Base-by-base conservation (phyloP, 2,329 filamentous ascomycete genomes). In the Neophaeococcomyces mojaviensis region DNA sequence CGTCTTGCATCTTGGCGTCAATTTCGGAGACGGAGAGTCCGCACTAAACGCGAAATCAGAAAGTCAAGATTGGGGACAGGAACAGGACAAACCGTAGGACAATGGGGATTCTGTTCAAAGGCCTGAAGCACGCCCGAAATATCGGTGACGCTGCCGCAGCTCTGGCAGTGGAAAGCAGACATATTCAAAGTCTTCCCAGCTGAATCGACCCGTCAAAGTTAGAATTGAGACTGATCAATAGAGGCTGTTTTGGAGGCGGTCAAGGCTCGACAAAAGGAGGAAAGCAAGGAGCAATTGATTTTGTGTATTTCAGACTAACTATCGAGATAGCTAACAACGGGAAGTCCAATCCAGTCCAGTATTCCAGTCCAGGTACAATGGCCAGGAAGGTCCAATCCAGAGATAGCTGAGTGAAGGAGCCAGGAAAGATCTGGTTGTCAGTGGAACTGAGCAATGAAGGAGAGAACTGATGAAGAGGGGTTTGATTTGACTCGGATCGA, bases 1-100 rank as follows among this genome's bases (percentile, higher is more conserved):
- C 88, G 53, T 94, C 86, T 61, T 89, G 81, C 58, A 81, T 76
- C 65, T 84, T 79, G 69, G 78, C 76, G 51, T 68, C 72, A 60
- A 62, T 58, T 55, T 68, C 66, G 3, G 59, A 61, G 26, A 59
- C 61, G 28, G 66, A 67, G 42, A 69, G 54, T n/a, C 67, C 64
- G 52, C 66, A 68, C 67, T 70, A 55, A 37, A 55, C 30, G 46
- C 43, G 43, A 47, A 55, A 55, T 46, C 41, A 53, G 44, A 51
- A 53, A 47, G 42, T 56, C 36, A 54, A 48, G 48, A 50, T 47
- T 49, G 15, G 49, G 44, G 46, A 49, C 41, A 39, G 48, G 49
- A 49, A 22, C 38, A 22, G 38, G 46, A 55, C 55, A 58, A 66
- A 69, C 67, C 66, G 68, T 61, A 50, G 57, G 61, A 59, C 66